These are phyloP conservation scores for Ceratobasidium sp. DNA, from an alignment of 1,284 basidiomycete species.

Conservation along the genomic window DNA sequence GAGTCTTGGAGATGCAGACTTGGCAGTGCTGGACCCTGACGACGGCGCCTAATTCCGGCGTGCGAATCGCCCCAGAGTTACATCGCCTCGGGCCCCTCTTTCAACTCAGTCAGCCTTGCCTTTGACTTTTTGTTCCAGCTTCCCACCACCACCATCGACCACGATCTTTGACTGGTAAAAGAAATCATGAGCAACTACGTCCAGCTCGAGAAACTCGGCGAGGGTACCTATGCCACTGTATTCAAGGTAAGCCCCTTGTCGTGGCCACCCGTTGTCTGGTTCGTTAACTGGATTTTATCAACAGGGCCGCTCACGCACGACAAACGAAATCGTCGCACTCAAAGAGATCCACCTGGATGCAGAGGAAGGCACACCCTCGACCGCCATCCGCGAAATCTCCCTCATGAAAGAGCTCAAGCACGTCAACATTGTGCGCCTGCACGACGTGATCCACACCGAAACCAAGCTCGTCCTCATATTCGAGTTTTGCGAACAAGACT, in stretches of 20 bases:
- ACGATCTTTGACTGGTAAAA: constrained; percentile 46
- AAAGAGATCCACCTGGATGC: constrained; percentile 97
- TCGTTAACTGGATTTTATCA: constrained; percentile 46
- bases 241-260: constrained; percentile 75
- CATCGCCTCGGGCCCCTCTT: constrained; percentile 29
- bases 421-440: constrained; percentile 93
- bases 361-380: constrained; percentile 94
- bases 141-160: constrained; percentile 38
- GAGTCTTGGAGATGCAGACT: constrained; percentile 41
- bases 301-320: constrained; percentile 85
- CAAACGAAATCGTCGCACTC: constrained; percentile 89
- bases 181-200: constrained; percentile 57
- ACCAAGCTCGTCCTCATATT: constrained; percentile 99
- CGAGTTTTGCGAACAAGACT: constrained; percentile 98
- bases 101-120: constrained; percentile 39
- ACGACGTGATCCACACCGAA: constrained; percentile 99
- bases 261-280: background rate
- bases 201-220: constrained; percentile 89
- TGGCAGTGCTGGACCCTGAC: constrained; percentile 27
- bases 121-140: constrained; percentile 15
- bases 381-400: constrained; percentile 94
- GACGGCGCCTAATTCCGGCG: constrained; percentile 35
- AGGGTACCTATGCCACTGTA: constrained; percentile 90
- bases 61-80: constrained; percentile 9
- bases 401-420: constrained; percentile 98